Conservation (phyloP, 306 rosid species). For the Sicyos baderoa region DNA sequence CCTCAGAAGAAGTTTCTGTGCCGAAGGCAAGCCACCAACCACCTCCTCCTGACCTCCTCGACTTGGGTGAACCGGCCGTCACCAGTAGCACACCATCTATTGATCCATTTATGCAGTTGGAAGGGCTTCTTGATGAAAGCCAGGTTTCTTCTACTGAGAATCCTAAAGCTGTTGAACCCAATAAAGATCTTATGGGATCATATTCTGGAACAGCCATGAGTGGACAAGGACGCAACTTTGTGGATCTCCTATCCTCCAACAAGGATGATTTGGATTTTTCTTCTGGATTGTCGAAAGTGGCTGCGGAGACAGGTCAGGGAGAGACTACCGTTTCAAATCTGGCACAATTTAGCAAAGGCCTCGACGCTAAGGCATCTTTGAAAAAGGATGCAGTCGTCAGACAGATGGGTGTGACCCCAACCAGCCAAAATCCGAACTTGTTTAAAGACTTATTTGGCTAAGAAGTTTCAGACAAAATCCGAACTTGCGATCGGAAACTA, state of each 20-base stretch:
- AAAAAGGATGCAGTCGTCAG: constrained; percentile 76
- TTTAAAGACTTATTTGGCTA: constrained; percentile 67
- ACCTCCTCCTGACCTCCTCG: constrained; percentile 72
- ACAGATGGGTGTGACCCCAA: constrained; percentile 80
- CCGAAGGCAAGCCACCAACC: constrained; percentile 44
- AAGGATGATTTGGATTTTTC: constrained; percentile 36
- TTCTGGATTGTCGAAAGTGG: constrained; percentile 33
- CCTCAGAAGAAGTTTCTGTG: constrained; percentile 24
- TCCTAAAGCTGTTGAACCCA: constrained; percentile 29
- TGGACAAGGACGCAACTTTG: constrained; percentile 32
- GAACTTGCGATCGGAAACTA: constrained; percentile 29
- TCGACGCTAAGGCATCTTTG: constrained; percentile 38
- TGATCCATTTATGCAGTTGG: constrained; percentile 70
- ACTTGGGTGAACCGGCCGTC: constrained; percentile 49
- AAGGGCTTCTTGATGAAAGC: constrained; percentile 62
- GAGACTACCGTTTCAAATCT: constrained; percentile 23
- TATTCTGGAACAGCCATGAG: constrained; percentile 36
- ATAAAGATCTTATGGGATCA: constrained; percentile 41
- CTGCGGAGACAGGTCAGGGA: constrained; percentile 23
- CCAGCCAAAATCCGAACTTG: constrained; percentile 72
- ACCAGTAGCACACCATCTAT: constrained; percentile 34
- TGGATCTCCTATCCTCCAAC: constrained; percentile 29
- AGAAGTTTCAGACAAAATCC: constrained; percentile 50
- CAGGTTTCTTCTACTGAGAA: constrained; percentile 27
- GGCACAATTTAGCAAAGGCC: constrained; percentile 50